These are phyloP conservation scores for Telfairia occidentalis DNA, from an alignment of 331 rosid genomes.

Conservation along the genomic window DNA sequence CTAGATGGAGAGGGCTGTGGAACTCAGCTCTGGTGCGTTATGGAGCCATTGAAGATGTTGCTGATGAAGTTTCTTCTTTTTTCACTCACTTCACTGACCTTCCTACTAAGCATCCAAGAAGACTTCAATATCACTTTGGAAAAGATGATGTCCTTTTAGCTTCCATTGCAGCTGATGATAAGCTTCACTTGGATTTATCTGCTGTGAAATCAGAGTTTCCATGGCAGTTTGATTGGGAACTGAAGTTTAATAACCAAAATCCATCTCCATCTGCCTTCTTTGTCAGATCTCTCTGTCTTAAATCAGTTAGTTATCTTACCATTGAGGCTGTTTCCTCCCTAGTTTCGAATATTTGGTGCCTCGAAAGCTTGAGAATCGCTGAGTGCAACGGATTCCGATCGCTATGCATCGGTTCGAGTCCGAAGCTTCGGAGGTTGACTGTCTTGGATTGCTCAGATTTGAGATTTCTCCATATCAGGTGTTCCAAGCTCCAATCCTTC, in stretches of 20 bases:
- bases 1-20: conserved; percentile 59
- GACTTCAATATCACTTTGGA: conserved; percentile 36
- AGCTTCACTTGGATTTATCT: conserved; percentile 42
- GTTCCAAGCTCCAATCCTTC: conserved; percentile 38
- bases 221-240: conserved; percentile 25
- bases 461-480: conserved; percentile 31
- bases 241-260: conserved; percentile 19
- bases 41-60: conserved; percentile 23
- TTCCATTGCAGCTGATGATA: conserved; percentile 37
- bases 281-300: conserved; percentile 42
- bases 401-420: conserved; percentile 29
- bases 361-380: conserved; percentile 45
- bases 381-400: conserved; percentile 40
- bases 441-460: conserved; percentile 46
- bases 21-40: conserved; percentile 25
- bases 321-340: conserved; percentile 42
- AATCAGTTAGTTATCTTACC: conserved; percentile 40
- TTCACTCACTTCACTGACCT: conserved; percentile 25
- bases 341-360: conserved; percentile 28
- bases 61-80: conserved; percentile 25
- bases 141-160: conserved; percentile 28
- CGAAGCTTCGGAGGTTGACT: conserved; percentile 37
- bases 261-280: conserved; percentile 28
- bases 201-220: conserved; percentile 24
- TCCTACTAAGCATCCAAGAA: conserved; percentile 48